These are phyloP conservation scores for Cladosporium sp. DNA, from an alignment of 2,329 filamentous ascomycete species.

Conservation along the genomic window DNA sequence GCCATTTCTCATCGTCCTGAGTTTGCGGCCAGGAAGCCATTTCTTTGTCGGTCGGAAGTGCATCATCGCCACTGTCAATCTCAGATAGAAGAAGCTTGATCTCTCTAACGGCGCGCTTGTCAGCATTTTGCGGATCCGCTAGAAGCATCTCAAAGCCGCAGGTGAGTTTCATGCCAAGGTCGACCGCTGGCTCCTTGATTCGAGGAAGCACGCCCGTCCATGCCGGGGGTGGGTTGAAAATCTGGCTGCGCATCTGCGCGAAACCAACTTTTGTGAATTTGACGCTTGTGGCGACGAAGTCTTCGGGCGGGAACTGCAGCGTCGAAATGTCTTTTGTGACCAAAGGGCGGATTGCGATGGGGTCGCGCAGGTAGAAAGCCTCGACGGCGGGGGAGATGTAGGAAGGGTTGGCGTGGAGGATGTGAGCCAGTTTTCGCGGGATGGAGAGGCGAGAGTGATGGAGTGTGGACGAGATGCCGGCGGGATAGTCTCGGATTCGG, in stretches of 20 bases:
- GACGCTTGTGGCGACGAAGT: constrained; percentile 74
- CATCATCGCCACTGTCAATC: constrained; percentile 65
- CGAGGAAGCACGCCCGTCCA: constrained; percentile 46
- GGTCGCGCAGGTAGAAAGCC: constrained; percentile 87
- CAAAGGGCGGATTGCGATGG: constrained; percentile 67
- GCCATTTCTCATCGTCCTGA: constrained; percentile 86
- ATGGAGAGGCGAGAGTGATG: constrained; percentile 71
- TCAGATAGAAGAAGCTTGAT: constrained; percentile 74
- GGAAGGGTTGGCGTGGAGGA: constrained; percentile 70
- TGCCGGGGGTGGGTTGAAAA: constrained; percentile 63
- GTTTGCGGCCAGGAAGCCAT: constrained; percentile 64
- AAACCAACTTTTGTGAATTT: constrained; percentile 86
- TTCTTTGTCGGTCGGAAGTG: constrained; percentile 68
- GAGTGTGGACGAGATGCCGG: constrained; percentile 67
- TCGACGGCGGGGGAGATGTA: constrained; percentile 82
- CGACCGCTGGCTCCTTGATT: constrained; percentile 40
- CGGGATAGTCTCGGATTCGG: constrained; percentile 77
- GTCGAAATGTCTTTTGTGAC: constrained; percentile 50
- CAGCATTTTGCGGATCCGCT: constrained; percentile 60
- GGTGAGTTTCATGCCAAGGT: constrained; percentile 83
- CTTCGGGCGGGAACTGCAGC: constrained; percentile 67
- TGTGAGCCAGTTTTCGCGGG: constrained; percentile 74
- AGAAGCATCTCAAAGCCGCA: constrained; percentile 90
- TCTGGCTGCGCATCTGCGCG: constrained; percentile 83
- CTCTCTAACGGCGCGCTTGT: constrained; percentile 67